Percentiles rank a stretch among this genome's conserved stretches.
phyloP scores from a whole-genome alignment of 495 filamentous ascomycete genomes.

The Annulohypoxylon nitens region DNA sequence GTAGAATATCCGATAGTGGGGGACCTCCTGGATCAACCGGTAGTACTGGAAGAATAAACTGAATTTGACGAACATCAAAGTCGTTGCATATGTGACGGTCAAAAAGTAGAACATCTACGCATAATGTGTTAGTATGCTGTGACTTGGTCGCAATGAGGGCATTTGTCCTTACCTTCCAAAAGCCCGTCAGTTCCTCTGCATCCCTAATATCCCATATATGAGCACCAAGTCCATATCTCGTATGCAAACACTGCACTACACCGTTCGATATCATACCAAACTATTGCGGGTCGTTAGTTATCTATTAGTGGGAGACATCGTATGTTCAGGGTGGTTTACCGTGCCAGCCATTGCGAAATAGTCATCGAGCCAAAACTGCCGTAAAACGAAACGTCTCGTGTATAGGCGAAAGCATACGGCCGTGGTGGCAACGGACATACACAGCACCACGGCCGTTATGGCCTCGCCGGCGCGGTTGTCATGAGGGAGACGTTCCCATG shows the following conservation, averaged over 20 bases:
- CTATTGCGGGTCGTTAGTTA: slow-evolving; percentile 28
- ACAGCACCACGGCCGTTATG: slow-evolving; percentile 36
- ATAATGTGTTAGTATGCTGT: slow-evolving; percentile 24
- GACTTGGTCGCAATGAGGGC: neutral
- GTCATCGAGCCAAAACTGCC: slow-evolving; percentile 37
- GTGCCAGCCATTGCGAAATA: slow-evolving; percentile 38
- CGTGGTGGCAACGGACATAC: slow-evolving; percentile 29
- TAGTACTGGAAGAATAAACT: slow-evolving; percentile 47
- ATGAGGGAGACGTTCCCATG: slow-evolving; percentile 23
- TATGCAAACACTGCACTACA: slow-evolving; percentile 38
- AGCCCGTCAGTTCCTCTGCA: neutral
- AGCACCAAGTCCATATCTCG: slow-evolving; percentile 37
- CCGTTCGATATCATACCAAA: slow-evolving; percentile 39
- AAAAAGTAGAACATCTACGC: slow-evolving; percentile 35
- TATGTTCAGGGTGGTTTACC: slow-evolving; percentile 24
- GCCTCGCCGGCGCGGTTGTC: slow-evolving; percentile 33
- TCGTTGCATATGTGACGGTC: slow-evolving; percentile 34
- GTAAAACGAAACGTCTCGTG: slow-evolving; percentile 38
- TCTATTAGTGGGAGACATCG: neutral
- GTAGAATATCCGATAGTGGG: slow-evolving; percentile 39
- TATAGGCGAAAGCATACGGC: slow-evolving; percentile 43
- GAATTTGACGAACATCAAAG: slow-evolving; percentile 40
- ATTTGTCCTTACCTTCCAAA: slow-evolving; percentile 38
- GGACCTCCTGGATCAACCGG: slow-evolving; percentile 44
- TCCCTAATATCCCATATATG: slow-evolving; percentile 33